Evolutionary conservation across 78 protist genomes (phyloP).

Genomic region (Polysphondylium violaceum): DNA sequence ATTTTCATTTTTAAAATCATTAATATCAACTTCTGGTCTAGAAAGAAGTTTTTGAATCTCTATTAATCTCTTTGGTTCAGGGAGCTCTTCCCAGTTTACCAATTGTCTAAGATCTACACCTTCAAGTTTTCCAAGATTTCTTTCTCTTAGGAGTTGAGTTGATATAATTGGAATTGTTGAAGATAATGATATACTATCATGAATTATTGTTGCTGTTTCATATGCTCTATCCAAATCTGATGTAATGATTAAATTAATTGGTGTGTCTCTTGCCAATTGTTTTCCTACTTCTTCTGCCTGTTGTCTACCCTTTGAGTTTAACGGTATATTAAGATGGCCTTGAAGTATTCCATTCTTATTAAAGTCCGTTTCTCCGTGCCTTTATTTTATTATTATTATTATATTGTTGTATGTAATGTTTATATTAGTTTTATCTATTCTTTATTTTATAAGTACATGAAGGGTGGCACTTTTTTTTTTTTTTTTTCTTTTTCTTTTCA

Average conservation of each 20-base stretch:
- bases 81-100: conserved; percentile 60
- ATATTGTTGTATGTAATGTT: background rate
- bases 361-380: conserved; percentile 77
- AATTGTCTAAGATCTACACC: conserved; percentile 67
- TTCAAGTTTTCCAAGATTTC: conserved; percentile 73
- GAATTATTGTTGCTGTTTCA: conserved; percentile 60
- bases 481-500: background rate
- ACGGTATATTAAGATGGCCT: conserved; percentile 70
- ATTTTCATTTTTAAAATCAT: conserved; percentile 6
- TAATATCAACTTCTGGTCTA: conserved; percentile 13
- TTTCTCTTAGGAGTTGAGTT: conserved; percentile 47
- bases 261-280: background rate
- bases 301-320: conserved; percentile 46
- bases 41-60: conserved; percentile 61
- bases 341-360: conserved; percentile 68
- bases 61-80: conserved; percentile 34
- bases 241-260: conserved; percentile 33
- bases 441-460: background rate
- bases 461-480: background rate
- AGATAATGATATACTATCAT: background rate
- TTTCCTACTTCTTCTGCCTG: conserved; percentile 32
- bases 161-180: background rate
- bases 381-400: background rate
- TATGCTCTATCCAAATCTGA: conserved; percentile 61
- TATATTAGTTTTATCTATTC: background rate